phyloP scores from a whole-genome alignment of 2,329 filamentous ascomycete species.

The Ilyonectria mors-panacis region DNA sequence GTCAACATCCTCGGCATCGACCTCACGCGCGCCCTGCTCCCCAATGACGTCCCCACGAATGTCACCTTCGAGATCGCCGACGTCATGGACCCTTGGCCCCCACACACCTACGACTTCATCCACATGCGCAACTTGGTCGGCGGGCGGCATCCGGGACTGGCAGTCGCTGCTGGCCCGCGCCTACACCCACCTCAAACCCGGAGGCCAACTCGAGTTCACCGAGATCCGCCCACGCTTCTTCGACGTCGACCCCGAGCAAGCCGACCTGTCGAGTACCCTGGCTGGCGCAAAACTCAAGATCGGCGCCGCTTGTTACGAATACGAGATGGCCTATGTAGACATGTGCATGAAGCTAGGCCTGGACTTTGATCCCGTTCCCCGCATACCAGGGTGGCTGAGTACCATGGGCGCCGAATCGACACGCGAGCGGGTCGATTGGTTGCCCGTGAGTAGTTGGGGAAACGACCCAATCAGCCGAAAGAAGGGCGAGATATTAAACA shows the following conservation, averaged over 20 bases:
- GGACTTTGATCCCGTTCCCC: constrained; percentile 58
- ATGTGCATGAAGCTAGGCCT: constrained; percentile 51
- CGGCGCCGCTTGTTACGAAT: constrained; percentile 52
- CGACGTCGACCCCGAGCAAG: constrained; percentile 52
- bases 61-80: constrained; percentile 73
- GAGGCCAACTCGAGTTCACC: constrained; percentile 62
- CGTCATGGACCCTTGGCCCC: constrained; percentile 63
- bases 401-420: constrained; percentile 58
- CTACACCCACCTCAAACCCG: constrained; percentile 59
- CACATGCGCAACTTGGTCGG: constrained; percentile 61
- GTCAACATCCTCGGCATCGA: constrained; percentile 59
- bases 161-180: constrained; percentile 53
- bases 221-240: constrained; percentile 59
- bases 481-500: constrained; percentile 55
- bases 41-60: constrained; percentile 68
- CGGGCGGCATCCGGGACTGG: constrained; percentile 63
- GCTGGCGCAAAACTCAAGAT: constrained; percentile 40
- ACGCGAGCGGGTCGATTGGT: constrained; percentile 57
- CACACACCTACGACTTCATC: constrained; percentile 57
- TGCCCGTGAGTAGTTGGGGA: constrained; percentile 59
- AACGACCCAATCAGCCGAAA: constrained; percentile 56
- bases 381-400: constrained; percentile 52
- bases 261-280: constrained; percentile 30
- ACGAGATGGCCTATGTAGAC: constrained; percentile 51
- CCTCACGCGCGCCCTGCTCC: constrained; percentile 58